phyloP scores from a whole-genome alignment of 1,139 yeast genomes.

The Starmera stellimalicola region DNA sequence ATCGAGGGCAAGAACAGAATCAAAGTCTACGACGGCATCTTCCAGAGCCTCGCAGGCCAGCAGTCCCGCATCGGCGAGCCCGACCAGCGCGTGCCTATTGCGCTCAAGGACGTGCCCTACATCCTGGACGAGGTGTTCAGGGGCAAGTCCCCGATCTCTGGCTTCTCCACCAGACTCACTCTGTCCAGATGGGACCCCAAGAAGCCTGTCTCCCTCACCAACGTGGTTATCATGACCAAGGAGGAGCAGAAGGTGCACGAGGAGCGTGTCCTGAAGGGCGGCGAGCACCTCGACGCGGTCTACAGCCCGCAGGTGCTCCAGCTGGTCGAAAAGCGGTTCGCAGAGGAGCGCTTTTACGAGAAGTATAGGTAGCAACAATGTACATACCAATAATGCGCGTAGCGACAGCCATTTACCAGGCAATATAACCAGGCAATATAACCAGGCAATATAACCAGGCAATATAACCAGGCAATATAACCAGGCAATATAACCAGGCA shows the following conservation, averaged over 20 bases:
- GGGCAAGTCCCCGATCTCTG: constrained; percentile 87
- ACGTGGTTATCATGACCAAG: constrained; percentile 79
- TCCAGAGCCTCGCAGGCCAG: constrained; percentile 82
- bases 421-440: too few relatives aligned
- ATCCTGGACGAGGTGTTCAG: constrained; percentile 87
- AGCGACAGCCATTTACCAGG: background rate
- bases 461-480: too few relatives aligned
- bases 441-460: too few relatives aligned
- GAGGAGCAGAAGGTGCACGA: constrained; percentile 83
- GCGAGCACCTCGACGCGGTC: constrained; percentile 49
- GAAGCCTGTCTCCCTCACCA: constrained; percentile 47
- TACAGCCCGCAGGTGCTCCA: constrained; percentile 54
- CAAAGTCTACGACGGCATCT: constrained; percentile 72
- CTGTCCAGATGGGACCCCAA: constrained; percentile 77
- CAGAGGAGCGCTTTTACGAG: constrained; percentile 66
- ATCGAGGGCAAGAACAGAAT: constrained; percentile 86
- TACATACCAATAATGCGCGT: background rate
- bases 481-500: too few relatives aligned
- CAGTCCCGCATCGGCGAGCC: constrained; percentile 62
- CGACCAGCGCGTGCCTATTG: constrained; percentile 66
- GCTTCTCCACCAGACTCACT: constrained; percentile 68
- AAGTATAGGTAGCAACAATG: constrained; percentile 42
- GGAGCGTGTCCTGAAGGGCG: constrained; percentile 57
- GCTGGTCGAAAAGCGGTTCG: constrained; percentile 52
- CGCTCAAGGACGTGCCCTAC: constrained; percentile 67